Conservation (phyloP, 2,329 filamentous ascomycete species). For the Nemania sp. region DNA sequence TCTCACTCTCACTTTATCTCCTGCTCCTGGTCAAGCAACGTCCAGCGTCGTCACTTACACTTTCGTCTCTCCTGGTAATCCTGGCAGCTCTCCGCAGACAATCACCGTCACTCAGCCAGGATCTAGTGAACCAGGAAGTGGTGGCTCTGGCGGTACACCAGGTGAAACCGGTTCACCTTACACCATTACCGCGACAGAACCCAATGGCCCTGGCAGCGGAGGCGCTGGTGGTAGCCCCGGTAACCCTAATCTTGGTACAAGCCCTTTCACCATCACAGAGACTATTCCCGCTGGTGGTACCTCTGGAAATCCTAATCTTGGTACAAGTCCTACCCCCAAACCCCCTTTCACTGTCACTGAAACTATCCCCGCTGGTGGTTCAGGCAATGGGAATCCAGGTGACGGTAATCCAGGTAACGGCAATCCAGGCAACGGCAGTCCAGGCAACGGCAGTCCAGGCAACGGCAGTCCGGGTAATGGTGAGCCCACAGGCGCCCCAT, state of each 20-base stretch:
- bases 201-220: slow-evolving; percentile 19
- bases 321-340: slow-evolving; percentile 27
- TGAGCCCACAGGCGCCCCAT: slow-evolving; percentile 27
- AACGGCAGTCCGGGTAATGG: slow-evolving; percentile 20
- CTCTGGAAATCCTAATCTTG: slow-evolving; percentile 20
- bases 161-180: slow-evolving; percentile 2
- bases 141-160: not conserved
- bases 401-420: slow-evolving; percentile 17
- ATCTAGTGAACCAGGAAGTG: slow-evolving; percentile 22
- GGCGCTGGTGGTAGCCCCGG: slow-evolving; percentile 14
- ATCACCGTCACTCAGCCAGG: slow-evolving; percentile 35
- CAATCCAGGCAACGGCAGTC: slow-evolving; percentile 1
- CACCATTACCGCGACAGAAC: not conserved
- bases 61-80: slow-evolving; percentile 43
- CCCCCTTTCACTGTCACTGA: slow-evolving; percentile 32
- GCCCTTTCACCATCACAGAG: slow-evolving; percentile 30
- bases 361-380: slow-evolving; percentile 24
- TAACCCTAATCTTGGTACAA: slow-evolving; percentile 27
- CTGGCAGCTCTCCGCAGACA: slow-evolving; percentile 27
- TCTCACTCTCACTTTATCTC: slow-evolving; percentile 46
- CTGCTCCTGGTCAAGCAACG: slow-evolving; percentile 39
- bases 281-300: slow-evolving; percentile 25
- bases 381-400: slow-evolving; percentile 9
- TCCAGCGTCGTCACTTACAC: slow-evolving; percentile 45
- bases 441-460: slow-evolving; percentile 20